phyloP scores from a whole-genome alignment of 257 asterid genomes.

The Linaria vulgaris region DNA sequence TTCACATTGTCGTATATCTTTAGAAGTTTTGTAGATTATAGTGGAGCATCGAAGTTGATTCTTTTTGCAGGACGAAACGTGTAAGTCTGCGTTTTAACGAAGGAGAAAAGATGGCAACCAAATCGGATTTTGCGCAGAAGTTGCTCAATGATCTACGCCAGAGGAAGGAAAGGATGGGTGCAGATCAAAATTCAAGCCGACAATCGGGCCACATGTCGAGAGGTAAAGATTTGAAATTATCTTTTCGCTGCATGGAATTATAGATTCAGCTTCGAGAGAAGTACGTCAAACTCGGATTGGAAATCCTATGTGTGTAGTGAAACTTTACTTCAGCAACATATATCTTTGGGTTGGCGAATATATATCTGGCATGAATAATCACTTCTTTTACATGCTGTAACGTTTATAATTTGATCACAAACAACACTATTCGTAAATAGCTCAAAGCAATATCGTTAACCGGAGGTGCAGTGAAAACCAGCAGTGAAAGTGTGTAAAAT shows the following conservation, averaged over 20 bases:
- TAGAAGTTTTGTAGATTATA: constrained; percentile 3
- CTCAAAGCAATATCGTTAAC: constrained; percentile 12
- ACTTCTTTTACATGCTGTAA: not conserved
- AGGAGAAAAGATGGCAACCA: constrained; percentile 47
- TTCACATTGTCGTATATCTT: constrained; percentile 28
- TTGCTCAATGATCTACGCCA: constrained; percentile 73
- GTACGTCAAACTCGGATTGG: not conserved
- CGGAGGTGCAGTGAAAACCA: not conserved
- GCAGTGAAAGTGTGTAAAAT: too few relatives aligned
- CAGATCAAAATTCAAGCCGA: constrained; percentile 43
- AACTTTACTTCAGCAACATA: not conserved
- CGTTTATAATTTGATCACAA: not conserved
- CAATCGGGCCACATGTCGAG: constrained; percentile 42
- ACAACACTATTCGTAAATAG: not conserved
- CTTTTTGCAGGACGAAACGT: not conserved
- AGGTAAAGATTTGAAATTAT: constrained; percentile 40
- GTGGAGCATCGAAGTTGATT: not conserved
- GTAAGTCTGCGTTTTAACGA: not conserved
- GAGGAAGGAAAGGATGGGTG: constrained; percentile 68
- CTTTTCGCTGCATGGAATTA: constrained; percentile 22
- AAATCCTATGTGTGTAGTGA: too few relatives aligned
- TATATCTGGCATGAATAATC: not conserved
- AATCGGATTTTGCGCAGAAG: constrained; percentile 85
- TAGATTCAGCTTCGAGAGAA: not conserved
- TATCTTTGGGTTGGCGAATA: not conserved